These are phyloP conservation scores for Boletus edulis DNA, from an alignment of 768 basidiomycete species.

Conservation along the genomic window DNA sequence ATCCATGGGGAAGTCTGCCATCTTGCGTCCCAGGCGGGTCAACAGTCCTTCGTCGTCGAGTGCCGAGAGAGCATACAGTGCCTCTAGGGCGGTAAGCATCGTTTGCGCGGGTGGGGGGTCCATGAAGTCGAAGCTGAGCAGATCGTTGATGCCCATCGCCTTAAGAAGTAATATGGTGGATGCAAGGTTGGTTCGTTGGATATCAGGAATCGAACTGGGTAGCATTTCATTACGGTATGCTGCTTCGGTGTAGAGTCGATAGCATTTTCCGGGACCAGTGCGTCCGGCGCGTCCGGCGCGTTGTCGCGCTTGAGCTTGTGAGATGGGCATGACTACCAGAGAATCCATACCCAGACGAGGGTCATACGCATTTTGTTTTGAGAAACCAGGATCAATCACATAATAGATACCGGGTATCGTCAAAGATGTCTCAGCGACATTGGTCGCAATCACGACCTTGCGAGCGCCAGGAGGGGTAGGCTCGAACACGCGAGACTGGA, in stretches of 20 bases:
- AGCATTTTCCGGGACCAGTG: slow-evolving; percentile 97
- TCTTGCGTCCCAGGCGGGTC: slow-evolving; percentile 93
- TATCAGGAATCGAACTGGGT: slow-evolving; percentile 96
- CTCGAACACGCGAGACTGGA: slow-evolving; percentile 97
- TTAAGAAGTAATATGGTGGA: slow-evolving; percentile 93
- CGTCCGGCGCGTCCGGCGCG: slow-evolving; percentile 95
- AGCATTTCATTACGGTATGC: slow-evolving; percentile 99
- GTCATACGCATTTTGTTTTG: slow-evolving; percentile 98
- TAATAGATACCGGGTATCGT: slow-evolving; percentile 99
- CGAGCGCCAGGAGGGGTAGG: slow-evolving; percentile 97
- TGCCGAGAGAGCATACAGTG: slow-evolving; percentile 92
- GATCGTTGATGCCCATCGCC: slow-evolving; percentile 98
- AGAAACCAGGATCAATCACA: slow-evolving; percentile 97
- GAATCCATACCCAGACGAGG: slow-evolving; percentile 98
- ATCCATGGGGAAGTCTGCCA: slow-evolving; percentile 99
- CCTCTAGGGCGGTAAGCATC: slow-evolving; percentile 94
- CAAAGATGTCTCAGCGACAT: slow-evolving; percentile 97
- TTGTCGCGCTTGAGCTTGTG: slow-evolving; percentile 96
- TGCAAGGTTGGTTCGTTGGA: slow-evolving; percentile 92
- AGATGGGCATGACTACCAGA: slow-evolving; percentile 97
- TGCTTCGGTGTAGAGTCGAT: slow-evolving; percentile 96
- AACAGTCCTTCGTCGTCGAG: slow-evolving; percentile 95
- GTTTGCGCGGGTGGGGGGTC: slow-evolving; percentile 97
- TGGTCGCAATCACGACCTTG: slow-evolving; percentile 99
- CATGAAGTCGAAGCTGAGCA: slow-evolving; percentile 99